Base-by-base conservation (phyloP, 2,329 filamentous ascomycete species). In the Aspergillus felis region DNA sequence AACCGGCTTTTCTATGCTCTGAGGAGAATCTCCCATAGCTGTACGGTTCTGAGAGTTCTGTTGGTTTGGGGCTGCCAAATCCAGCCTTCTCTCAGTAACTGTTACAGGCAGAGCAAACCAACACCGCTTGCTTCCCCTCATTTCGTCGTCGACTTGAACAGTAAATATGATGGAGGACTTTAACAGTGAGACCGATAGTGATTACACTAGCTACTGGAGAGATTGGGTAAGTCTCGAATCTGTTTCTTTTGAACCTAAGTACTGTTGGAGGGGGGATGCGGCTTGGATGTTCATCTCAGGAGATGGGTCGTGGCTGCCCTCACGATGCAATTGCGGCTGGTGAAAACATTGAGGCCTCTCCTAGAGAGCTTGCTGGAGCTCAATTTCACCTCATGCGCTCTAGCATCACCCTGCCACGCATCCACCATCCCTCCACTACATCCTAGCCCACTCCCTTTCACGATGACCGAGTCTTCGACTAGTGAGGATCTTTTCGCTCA, bases 141-240 rank as follows among this genome's bases (percentile, higher is more conserved):
- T 22, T 46, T 41, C 28, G 35, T 42, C 50, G 12, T 49, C 50
- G 35, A 53, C 27, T 41, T 42, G 22, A 51, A 28, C 20, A 27
- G 52, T 54, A 54, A 67, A 57, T 51, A 72, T 64, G 69, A 97
- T 97, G 94, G 94, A 97, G 74, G 93, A 97, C 78, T 97, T 94
- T 77, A 92, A 91, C 65, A 97, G 92, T 73, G 94, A 99, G 77
- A 96, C 92, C 12, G 94, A 99, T 74, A 97, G 92, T 77, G 94
- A 99, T 79, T 99, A 97, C 75, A 97, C 94, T 51, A 97, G 92
- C 78, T 99, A 97, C 77, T 99, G 94, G 94, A 84, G 93, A 75
- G 94, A 99, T 79, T 99, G 94, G 94, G 94, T 97, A 82, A 80
- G 91, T 87, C 59, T 61, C n/a, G 60, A 52, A 44, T 48, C 51